Evolutionary conservation across 2,329 filamentous ascomycete species (phyloP), one percentile per base, ranked within the genome.

Genomic region (Mariannaea elegans): DNA sequence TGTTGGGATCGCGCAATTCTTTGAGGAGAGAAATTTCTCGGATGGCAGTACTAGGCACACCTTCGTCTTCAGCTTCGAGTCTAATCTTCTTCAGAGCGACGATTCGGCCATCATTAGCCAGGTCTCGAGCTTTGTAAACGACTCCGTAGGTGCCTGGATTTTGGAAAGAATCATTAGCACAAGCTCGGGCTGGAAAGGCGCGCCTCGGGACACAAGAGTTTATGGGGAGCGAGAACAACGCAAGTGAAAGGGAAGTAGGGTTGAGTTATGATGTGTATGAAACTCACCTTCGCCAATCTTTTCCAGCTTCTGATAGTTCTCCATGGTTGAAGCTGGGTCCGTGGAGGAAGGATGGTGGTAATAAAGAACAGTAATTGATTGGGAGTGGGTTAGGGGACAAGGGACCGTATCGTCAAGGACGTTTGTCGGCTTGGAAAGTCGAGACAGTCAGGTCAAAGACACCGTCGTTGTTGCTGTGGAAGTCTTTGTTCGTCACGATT

Each of bases 291-390:
- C 93, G 78, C 93, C 93, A 73, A 97, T 93, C 84, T 97, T 97
- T 82, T 97, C 93, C 73, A 97, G 86, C 82, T 96, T 96, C 80
- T 97, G 92, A 78, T 97, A 97, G 80, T 97, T 96, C 79, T 97
- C 93, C 93, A 97, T 97, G 67, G 62, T 65, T 55, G 56, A 34
- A 56, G 56, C 18, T 61, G 45, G 42, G 48, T 52, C 51, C 57
- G 56, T 46, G 50, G 60, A 54, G n/a, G 34, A 60, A 52, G n/a
- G 29, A 44, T 36, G 36, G 55, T 45, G 42, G 58, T 38, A 49
- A 56, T 34, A 48, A 44, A 44, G 55, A 57, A 9, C 7, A 16
- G 6, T 16, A 24, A 23, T 19, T 14, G 21, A 29, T 45, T 27
- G 31, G 39, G 47, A 31, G 55, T 21, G 16, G 21, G 42, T 24